Percentiles rank a stretch among this genome's conserved stretches.
Evolutionary conservation across 2,329 filamentous ascomycete species (phyloP).

Genomic region (Gyromitra esculenta): DNA sequence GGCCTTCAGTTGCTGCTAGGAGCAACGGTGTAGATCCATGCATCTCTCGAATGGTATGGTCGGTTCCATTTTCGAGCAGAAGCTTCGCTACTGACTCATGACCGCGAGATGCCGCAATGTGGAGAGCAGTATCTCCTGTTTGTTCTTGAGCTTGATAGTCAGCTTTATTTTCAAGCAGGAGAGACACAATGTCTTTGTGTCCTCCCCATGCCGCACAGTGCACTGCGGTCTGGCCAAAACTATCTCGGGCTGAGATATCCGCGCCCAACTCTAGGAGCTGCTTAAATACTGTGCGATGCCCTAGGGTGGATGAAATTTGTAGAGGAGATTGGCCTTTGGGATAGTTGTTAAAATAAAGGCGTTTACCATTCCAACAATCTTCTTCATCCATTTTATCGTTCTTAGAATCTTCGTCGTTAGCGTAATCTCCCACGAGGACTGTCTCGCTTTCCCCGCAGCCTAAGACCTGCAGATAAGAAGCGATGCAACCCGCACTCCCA

Average conservation of each 20-base stretch:
- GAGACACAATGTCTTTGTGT: not conserved
- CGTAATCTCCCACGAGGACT: not conserved
- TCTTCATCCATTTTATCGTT: not conserved
- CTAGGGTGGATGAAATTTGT: conserved; percentile 2
- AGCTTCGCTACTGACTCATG: not conserved
- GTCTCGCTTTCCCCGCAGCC: not conserved
- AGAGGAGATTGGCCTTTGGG: conserved; percentile 9
- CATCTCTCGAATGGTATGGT: not conserved
- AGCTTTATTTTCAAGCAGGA: conserved; percentile 7
- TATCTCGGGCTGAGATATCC: not conserved
- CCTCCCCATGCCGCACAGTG: conserved; percentile 16
- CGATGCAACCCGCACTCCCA: not conserved
- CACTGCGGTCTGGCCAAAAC: not conserved
- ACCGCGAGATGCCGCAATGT: not conserved
- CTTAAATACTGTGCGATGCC: not conserved
- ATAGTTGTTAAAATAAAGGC: not conserved
- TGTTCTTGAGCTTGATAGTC: not conserved
- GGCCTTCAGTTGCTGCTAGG: not conserved
- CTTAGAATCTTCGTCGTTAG: not conserved
- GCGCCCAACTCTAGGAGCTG: not conserved
- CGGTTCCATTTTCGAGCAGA: conserved; percentile 19
- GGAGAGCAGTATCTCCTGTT: conserved; percentile 7
- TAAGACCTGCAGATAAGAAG: not conserved
- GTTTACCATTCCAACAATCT: not conserved
- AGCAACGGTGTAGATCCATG: conserved; percentile 12